phyloP scores from a whole-genome alignment of 2,329 filamentous ascomycete genomes.

The Talaromyces piceae region DNA sequence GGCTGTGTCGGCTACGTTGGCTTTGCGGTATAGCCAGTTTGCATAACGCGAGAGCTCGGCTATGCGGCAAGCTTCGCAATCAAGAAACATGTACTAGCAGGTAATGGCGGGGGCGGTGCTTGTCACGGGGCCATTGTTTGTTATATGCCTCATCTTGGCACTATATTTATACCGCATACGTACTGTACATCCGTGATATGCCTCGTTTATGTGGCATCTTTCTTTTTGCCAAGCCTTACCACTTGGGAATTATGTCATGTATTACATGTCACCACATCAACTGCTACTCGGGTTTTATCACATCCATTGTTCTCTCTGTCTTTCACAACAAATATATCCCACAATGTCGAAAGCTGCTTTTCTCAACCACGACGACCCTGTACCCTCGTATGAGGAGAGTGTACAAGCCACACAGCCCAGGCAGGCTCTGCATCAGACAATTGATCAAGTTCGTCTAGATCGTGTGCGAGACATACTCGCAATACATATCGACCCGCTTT shows the following conservation, averaged over 20 bases:
- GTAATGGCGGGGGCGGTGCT: neutral
- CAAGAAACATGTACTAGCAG: neutral
- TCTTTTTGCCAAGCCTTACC: neutral
- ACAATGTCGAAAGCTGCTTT: slow-evolving; percentile 10
- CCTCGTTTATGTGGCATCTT: neutral
- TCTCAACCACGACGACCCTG: slow-evolving; percentile 20
- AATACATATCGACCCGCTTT: slow-evolving; percentile 34
- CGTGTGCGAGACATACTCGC: slow-evolving; percentile 34
- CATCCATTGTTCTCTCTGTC: neutral
- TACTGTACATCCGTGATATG: too few species aligned
- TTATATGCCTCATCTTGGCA: neutral
- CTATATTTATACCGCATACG: neutral
- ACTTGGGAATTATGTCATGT: neutral
- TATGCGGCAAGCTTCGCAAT: too few species aligned
- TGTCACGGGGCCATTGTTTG: neutral
- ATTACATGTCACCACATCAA: neutral
- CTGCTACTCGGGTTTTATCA: neutral
- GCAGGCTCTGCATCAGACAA: slow-evolving; percentile 16
- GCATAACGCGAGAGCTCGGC: too few species aligned
- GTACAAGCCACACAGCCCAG: slow-evolving; percentile 6
- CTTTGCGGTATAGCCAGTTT: too few species aligned
- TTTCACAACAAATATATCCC: too few species aligned
- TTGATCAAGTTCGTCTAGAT: slow-evolving; percentile 32
- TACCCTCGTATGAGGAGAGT: slow-evolving; percentile 29
- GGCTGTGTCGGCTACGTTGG: neutral